phyloP scores from a whole-genome alignment of 306 rosid species.

The Vigna unguiculata region DNA sequence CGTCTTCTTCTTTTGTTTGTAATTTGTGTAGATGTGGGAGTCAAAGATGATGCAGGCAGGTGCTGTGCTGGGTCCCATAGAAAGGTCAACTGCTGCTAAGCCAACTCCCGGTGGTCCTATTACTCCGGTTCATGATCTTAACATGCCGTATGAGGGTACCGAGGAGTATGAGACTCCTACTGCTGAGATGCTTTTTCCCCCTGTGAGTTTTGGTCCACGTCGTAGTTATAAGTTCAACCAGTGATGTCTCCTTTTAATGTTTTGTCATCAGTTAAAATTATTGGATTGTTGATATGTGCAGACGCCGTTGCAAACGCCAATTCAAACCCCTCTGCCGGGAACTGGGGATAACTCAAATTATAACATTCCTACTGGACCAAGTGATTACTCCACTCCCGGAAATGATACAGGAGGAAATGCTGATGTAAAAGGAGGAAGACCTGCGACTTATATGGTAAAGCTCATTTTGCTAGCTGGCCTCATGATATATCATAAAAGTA shows the following conservation, averaged over 20 bases:
- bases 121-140: slow-evolving; percentile 99
- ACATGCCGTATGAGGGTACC: slow-evolving; percentile 83
- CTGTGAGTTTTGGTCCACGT: slow-evolving; percentile 64
- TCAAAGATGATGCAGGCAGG: slow-evolving; percentile 92
- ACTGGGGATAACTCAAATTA: slow-evolving; percentile 66
- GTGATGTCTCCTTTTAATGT: not conserved
- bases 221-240: not conserved
- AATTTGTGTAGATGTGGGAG: slow-evolving; percentile 78
- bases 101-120: slow-evolving; percentile 78
- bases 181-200: slow-evolving; percentile 93
- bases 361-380: slow-evolving; percentile 88
- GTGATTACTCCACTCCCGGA: slow-evolving; percentile 81
- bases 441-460: slow-evolving; percentile 79
- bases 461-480: slow-evolving; percentile 3
- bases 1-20: slow-evolving; percentile 35
- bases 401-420: slow-evolving; percentile 71
- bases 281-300: slow-evolving; percentile 45
- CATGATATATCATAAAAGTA: not conserved
- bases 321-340: slow-evolving; percentile 93
- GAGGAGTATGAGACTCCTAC: slow-evolving; percentile 99
- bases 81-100: slow-evolving; percentile 71
- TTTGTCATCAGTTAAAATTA: not conserved
- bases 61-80: slow-evolving; percentile 79
- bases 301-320: slow-evolving; percentile 95
- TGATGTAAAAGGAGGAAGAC: slow-evolving; percentile 77